Evolutionary conservation across 148 eudicot species (phyloP).

Genomic region (Rhododendron griersonianum): DNA sequence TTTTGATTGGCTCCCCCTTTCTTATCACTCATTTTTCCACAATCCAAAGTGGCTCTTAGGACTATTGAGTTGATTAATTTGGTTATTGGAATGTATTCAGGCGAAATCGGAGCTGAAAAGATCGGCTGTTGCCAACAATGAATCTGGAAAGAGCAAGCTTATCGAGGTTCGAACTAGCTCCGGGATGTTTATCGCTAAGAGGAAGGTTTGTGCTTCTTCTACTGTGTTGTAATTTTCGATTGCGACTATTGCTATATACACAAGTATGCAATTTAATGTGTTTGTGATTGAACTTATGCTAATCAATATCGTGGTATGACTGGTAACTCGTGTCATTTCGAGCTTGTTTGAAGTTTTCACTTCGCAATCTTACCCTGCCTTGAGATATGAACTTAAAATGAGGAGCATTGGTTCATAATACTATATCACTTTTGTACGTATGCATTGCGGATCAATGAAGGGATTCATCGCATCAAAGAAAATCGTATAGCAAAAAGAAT

Average conservation of each 20-base stretch:
- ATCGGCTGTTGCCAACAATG: no score
- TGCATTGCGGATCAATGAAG: background rate
- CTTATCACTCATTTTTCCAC: no score
- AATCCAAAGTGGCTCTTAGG: no score
- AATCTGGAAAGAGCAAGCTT: no score
- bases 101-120: no score
- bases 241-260: background rate
- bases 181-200: conserved; percentile 83
- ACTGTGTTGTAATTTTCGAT: background rate
- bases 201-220: conserved; percentile 50
- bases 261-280: background rate
- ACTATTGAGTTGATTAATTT: no score
- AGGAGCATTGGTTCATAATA: background rate
- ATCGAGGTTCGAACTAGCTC: conserved; percentile 96
- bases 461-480: background rate
- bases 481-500: background rate
- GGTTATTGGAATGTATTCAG: no score
- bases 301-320: background rate
- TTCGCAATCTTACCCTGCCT: background rate
- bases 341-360: background rate
- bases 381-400: background rate
- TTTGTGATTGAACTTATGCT: background rate
- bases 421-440: background rate
- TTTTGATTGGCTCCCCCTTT: no score
- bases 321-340: background rate